Evolutionary conservation across 345 rosid genomes (phyloP).

Genomic region (Eucalyptus curtisii): DNA sequence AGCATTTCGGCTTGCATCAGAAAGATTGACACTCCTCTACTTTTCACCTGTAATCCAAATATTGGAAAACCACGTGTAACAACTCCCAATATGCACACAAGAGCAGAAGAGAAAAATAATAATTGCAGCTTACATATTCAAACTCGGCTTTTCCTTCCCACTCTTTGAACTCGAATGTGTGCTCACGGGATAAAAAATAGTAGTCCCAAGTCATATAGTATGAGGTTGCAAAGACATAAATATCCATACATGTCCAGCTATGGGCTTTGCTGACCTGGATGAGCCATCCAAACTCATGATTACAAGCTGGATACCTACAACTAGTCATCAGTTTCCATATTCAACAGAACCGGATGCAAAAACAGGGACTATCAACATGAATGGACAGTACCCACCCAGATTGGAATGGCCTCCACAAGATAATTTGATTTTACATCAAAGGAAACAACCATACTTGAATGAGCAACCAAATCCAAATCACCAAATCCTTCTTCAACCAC

Average conservation of each 20-base stretch:
- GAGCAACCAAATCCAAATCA: background rate
- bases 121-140: slow-evolving; percentile 53
- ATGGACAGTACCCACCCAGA: background rate
- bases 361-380: background rate
- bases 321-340: background rate
- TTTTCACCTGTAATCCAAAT: slow-evolving; percentile 47
- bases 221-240: too few relatives aligned
- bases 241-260: too few relatives aligned
- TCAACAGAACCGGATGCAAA: background rate
- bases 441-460: background rate
- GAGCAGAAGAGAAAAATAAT: background rate
- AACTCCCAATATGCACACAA: background rate
- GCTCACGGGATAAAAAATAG: slow-evolving; percentile 75
- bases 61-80: background rate
- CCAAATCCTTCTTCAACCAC: background rate
- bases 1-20: slow-evolving; percentile 97
- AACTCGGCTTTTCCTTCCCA: slow-evolving; percentile 93
- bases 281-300: background rate
- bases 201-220: slow-evolving; percentile 92
- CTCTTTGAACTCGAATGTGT: slow-evolving; percentile 60
- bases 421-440: background rate
- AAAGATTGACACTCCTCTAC: slow-evolving; percentile 76
- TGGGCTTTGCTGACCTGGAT: slow-evolving; percentile 11
- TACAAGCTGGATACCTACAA: background rate
- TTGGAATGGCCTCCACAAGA: background rate